Evolutionary conservation across 768 basidiomycete genomes (phyloP).

Genomic region (Leccinum rimulosum): DNA sequence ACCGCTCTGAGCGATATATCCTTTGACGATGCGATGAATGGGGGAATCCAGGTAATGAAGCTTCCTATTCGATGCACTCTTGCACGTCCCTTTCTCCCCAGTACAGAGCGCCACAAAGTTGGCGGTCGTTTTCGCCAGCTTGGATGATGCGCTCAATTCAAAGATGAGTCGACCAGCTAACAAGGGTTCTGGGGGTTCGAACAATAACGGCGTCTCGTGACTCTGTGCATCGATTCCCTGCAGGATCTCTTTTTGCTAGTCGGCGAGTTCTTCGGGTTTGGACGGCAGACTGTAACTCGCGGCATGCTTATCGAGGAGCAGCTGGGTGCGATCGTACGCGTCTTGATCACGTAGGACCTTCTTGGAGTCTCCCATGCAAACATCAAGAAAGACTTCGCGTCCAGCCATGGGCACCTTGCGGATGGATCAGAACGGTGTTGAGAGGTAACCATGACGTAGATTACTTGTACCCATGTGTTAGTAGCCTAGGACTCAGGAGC

Average conservation of each 20-base stretch:
- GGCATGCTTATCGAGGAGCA: slow-evolving; percentile 37
- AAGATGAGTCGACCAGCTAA: slow-evolving; percentile 42
- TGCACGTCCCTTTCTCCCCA: slow-evolving; percentile 43
- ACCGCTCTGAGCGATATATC: slow-evolving; percentile 53
- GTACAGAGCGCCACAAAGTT: slow-evolving; percentile 51
- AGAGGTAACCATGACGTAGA: too few relatives aligned
- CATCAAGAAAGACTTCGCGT: slow-evolving; percentile 36
- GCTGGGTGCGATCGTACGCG: slow-evolving; percentile 33
- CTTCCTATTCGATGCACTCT: slow-evolving; percentile 44
- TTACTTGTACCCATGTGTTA: not conserved
- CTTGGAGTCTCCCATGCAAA: slow-evolving; percentile 39
- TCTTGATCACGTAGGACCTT: slow-evolving; percentile 24
- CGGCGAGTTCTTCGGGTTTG: slow-evolving; percentile 37
- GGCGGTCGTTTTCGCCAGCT: slow-evolving; percentile 43
- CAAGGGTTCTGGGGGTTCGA: slow-evolving; percentile 38
- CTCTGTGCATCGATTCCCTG: slow-evolving; percentile 38
- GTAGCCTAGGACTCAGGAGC: not conserved
- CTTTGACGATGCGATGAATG: slow-evolving; percentile 46
- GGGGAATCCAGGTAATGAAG: slow-evolving; percentile 43
- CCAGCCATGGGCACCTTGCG: slow-evolving; percentile 5
- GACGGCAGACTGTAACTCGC: slow-evolving; percentile 43
- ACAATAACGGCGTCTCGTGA: slow-evolving; percentile 30
- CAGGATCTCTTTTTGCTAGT: slow-evolving; percentile 46
- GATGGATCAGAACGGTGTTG: too few relatives aligned
- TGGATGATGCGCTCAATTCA: slow-evolving; percentile 36